phyloP scores from a whole-genome alignment of 2,329 filamentous ascomycete genomes.

The Leptographium radiaticola region DNA sequence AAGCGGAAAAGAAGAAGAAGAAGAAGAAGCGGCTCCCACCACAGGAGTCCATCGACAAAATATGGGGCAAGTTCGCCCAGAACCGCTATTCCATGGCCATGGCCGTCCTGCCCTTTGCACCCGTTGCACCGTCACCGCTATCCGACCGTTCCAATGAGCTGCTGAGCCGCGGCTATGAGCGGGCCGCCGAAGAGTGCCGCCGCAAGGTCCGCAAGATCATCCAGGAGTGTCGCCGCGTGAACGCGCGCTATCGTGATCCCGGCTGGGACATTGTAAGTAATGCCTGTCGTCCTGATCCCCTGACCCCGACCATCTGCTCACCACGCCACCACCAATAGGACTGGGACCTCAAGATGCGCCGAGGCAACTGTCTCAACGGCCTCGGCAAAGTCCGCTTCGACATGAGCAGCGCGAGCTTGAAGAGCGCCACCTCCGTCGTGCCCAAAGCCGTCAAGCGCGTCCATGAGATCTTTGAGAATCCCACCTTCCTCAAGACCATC shows the following conservation, averaged over 20 bases:
- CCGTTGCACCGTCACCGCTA: conserved; percentile 36
- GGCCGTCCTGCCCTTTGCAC: conserved; percentile 51
- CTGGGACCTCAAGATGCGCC: conserved; percentile 56
- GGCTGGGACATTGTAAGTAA: conserved; percentile 39
- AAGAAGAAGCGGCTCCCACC: conserved; percentile 46
- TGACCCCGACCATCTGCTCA: not conserved
- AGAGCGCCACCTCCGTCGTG: conserved; percentile 29
- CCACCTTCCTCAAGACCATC: conserved; percentile 52
- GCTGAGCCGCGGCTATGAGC: conserved; percentile 46
- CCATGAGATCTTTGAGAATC: conserved; percentile 63
- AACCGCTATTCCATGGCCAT: conserved; percentile 53
- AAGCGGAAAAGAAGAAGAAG: conserved; percentile 40
- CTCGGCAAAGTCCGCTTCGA: conserved; percentile 39
- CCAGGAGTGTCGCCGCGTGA: conserved; percentile 56
- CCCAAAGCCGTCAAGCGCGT: conserved; percentile 66
- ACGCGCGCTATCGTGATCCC: conserved; percentile 65
- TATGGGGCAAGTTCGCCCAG: conserved; percentile 49
- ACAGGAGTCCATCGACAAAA: conserved; percentile 52
- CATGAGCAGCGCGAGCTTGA: conserved; percentile 21
- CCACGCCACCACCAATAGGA: conserved; percentile 26
- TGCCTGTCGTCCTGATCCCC: not conserved
- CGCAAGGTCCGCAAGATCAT: conserved; percentile 49
- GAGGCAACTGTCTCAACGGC: conserved; percentile 40
- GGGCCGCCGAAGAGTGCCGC: conserved; percentile 50
- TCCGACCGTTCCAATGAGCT: conserved; percentile 45